Evolutionary conservation across 495 filamentous ascomycete genomes (phyloP).

Genomic region (Neurospora sp.): DNA sequence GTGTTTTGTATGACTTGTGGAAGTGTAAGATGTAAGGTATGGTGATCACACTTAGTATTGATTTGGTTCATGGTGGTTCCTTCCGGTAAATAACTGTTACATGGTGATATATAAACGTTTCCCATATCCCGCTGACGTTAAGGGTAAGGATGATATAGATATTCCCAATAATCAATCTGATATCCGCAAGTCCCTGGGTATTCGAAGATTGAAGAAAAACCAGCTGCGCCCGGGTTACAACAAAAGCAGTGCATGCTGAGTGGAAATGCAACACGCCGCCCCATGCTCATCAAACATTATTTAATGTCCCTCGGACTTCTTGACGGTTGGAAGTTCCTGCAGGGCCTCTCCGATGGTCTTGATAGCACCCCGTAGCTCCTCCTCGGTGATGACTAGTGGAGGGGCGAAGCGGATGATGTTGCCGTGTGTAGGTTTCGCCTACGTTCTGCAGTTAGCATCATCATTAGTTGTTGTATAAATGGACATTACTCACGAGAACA

Average conservation of each 20-base stretch:
- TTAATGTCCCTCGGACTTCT: slow-evolving; percentile 20
- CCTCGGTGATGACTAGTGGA: slow-evolving; percentile 75
- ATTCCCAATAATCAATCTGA: not conserved
- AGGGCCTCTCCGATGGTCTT: slow-evolving; percentile 68
- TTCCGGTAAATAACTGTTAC: not conserved
- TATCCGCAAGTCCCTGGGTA: not conserved
- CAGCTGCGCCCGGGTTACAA: not conserved
- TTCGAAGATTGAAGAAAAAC: not conserved
- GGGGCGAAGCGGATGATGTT: slow-evolving; percentile 96
- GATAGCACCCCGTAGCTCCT: slow-evolving; percentile 71
- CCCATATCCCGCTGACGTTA: not conserved
- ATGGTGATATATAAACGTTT: not conserved
- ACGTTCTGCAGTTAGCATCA: not conserved
- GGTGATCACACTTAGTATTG: not conserved
- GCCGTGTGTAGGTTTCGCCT: slow-evolving; percentile 97
- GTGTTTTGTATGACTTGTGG: not conserved
- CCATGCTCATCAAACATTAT: not conserved
- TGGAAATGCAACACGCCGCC: not conserved
- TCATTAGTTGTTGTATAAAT: not conserved
- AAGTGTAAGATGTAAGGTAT: not conserved
- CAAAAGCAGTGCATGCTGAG: not conserved
- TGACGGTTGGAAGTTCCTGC: slow-evolving; percentile 42
- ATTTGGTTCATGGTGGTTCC: no score
- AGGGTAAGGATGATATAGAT: not conserved
- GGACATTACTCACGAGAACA: slow-evolving; percentile 55